Evolutionary conservation across 1,139 yeast genomes (phyloP).

Genomic region (Yamadazyma buinensis): DNA sequence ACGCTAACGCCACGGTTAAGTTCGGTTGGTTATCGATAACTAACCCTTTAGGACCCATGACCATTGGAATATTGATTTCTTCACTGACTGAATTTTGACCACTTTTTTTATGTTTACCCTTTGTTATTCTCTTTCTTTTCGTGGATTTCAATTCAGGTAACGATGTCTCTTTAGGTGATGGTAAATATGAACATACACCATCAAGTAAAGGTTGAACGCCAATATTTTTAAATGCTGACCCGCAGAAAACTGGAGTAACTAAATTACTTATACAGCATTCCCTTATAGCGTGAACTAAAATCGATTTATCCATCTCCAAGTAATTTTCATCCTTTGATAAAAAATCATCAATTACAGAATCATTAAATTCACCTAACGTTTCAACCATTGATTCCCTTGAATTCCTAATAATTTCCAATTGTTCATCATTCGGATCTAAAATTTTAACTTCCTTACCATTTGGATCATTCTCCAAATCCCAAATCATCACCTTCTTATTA

Average conservation of each 20-base stretch:
- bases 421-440: slow-evolving; percentile 24
- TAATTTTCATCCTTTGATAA: slow-evolving; percentile 70
- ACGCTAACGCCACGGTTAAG: slow-evolving; percentile 78
- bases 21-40: slow-evolving; percentile 53
- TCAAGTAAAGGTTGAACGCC: slow-evolving; percentile 95
- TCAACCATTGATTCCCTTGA: slow-evolving; percentile 80
- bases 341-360: slow-evolving; percentile 68
- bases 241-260: slow-evolving; percentile 82
- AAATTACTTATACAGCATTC: slow-evolving; percentile 54
- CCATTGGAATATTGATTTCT: slow-evolving; percentile 27
- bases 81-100: slow-evolving; percentile 8
- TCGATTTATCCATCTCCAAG: slow-evolving; percentile 51
- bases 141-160: slow-evolving; percentile 49
- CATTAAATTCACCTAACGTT: slow-evolving; percentile 79
- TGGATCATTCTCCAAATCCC: slow-evolving; percentile 47
- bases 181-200: slow-evolving; percentile 71
- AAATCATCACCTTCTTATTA: slow-evolving; percentile 58
- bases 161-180: slow-evolving; percentile 69
- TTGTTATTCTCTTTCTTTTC: slow-evolving; percentile 8
- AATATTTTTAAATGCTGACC: slow-evolving; percentile 86
- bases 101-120: slow-evolving; percentile 13
- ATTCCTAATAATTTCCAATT: slow-evolving; percentile 46
- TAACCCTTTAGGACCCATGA: slow-evolving; percentile 44
- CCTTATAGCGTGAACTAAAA: slow-evolving; percentile 57
- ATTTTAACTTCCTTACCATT: slow-evolving; percentile 59